phyloP scores from a whole-genome alignment of 106 monocot genomes.

The Phalaenopsis aphrodite region DNA sequence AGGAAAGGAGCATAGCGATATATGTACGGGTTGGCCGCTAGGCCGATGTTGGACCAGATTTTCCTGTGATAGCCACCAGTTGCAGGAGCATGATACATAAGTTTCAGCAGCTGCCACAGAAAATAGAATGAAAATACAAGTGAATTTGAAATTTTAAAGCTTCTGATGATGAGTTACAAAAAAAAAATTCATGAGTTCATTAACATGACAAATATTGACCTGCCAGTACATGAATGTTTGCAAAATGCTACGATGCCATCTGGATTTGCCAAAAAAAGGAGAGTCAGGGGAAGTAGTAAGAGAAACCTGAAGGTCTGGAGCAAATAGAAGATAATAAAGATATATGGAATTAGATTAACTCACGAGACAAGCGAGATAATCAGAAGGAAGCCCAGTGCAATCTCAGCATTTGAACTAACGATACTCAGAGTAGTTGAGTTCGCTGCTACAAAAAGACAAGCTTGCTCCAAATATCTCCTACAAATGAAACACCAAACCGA shows the following conservation, averaged over 20 bases:
- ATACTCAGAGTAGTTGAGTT: constrained; percentile 57
- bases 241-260: constrained; percentile 84
- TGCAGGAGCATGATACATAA: constrained; percentile 81
- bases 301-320: neutral
- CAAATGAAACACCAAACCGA: neutral
- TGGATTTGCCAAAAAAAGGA: constrained; percentile 25
- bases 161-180: neutral
- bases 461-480: constrained; percentile 82
- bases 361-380: constrained; percentile 77
- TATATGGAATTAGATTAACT: constrained; percentile 23
- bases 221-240: constrained; percentile 98
- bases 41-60: constrained; percentile 51
- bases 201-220: constrained; percentile 25
- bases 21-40: constrained; percentile 37
- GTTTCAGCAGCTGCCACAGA: constrained; percentile 63
- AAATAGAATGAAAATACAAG: neutral
- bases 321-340: neutral
- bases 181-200: no score
- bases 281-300: neutral
- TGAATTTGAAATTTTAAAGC: neutral
- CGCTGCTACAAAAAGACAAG: constrained; percentile 70
- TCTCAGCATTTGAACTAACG: constrained; percentile 68
- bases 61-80: constrained; percentile 52
- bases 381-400: constrained; percentile 75
- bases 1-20: constrained; percentile 51